A percentile compares a stretch with the other conserved stretches of the same genome.
Evolutionary conservation across 2,329 filamentous ascomycete genomes (phyloP).

Genomic region (Aspergillaceae sp.): DNA sequence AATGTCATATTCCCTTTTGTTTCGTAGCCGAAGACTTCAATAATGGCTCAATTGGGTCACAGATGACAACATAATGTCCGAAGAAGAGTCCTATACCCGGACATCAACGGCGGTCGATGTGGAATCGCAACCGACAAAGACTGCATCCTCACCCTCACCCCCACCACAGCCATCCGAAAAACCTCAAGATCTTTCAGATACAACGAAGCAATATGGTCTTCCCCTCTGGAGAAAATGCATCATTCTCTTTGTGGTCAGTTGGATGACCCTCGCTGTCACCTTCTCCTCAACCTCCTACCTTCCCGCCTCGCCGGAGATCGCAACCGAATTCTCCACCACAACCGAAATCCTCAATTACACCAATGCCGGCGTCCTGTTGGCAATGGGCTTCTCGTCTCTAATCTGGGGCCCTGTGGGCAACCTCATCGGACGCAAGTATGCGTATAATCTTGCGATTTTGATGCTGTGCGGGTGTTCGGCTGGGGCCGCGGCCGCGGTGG

Average conservation of each 20-base stretch:
- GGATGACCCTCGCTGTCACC: conserved; percentile 34
- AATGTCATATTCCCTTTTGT: neutral
- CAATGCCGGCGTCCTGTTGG: conserved; percentile 30
- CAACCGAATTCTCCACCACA: conserved; percentile 28
- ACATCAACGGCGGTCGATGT: neutral
- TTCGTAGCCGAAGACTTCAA: neutral
- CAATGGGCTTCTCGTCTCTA: conserved; percentile 31
- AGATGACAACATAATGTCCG: neutral
- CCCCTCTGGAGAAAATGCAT: conserved; percentile 33
- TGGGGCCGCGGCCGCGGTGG: conserved; percentile 23
- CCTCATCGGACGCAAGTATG: conserved; percentile 21
- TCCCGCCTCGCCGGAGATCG: conserved; percentile 34
- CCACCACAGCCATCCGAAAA: neutral
- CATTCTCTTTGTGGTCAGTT: conserved; percentile 35
- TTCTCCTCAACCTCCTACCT: conserved; percentile 38
- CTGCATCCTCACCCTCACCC: neutral
- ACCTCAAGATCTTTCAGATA: neutral
- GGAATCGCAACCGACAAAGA: neutral
- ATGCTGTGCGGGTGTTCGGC: conserved; percentile 24
- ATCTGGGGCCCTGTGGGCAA: conserved; percentile 27
- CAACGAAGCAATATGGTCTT: conserved; percentile 9
- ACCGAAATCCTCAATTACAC: conserved; percentile 27
- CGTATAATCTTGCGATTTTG: conserved; percentile 28
- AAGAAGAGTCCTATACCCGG: too few relatives aligned
- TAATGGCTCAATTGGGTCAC: too few relatives aligned